Evolutionary conservation across 352 stramenopile genomes (phyloP).

Genomic region (Phytophthora sp.): DNA sequence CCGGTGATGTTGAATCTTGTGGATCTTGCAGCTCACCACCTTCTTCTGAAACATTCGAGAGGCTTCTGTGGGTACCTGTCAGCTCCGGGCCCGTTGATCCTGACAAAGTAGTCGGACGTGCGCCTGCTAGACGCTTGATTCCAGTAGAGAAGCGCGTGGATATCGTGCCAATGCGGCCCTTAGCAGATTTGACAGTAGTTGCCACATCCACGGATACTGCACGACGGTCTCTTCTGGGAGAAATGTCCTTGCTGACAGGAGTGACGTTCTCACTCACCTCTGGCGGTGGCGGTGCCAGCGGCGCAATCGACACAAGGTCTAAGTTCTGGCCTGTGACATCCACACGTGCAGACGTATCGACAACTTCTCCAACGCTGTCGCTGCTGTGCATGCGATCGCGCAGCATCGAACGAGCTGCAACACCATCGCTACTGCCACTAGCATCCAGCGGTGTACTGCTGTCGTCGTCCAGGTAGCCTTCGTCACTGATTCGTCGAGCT

Average conservation of each 20-base stretch:
- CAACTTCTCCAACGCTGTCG: conserved; percentile 42
- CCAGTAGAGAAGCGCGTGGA: conserved; percentile 77
- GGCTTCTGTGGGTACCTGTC: conserved; percentile 20
- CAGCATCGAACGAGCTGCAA: conserved; percentile 33
- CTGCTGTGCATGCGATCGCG: conserved; percentile 48
- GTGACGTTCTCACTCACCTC: conserved; percentile 19
- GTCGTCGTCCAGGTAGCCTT: conserved; percentile 47
- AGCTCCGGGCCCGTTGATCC: conserved; percentile 27
- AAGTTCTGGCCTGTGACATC: conserved; percentile 28
- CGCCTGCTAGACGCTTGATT: conserved; percentile 58
- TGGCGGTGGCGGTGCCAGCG: conserved; percentile 28
- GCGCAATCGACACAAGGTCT: conserved; percentile 30
- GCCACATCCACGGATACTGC: conserved; percentile 56
- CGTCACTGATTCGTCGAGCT: conserved; percentile 39
- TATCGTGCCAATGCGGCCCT: conserved; percentile 72
- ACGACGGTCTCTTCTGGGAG: conserved; percentile 32
- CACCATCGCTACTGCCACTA: conserved; percentile 17
- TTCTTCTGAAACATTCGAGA: conserved; percentile 44
- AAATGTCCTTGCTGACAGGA: conserved; percentile 12
- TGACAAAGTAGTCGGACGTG: conserved; percentile 32
- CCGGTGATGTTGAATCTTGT: conserved; percentile 23
- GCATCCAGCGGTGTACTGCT: conserved; percentile 27
- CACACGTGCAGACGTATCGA: conserved; percentile 32
- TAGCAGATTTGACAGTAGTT: conserved; percentile 64
- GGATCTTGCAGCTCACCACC: conserved; percentile 17